Conservation (phyloP, 148 eudicot genomes). For the Agrostemma githago region DNA sequence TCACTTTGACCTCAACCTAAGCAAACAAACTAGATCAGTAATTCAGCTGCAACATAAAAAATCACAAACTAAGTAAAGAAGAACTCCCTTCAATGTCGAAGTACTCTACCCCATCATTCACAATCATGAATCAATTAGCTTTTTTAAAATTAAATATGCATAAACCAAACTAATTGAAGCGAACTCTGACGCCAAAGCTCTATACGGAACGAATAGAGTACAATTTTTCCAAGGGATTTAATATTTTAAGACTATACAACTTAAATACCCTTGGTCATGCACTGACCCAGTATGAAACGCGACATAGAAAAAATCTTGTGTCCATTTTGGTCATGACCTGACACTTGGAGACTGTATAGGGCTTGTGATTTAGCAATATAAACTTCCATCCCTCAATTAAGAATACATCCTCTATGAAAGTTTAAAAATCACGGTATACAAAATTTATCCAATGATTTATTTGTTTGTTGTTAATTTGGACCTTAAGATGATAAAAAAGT, state of each 20-base stretch:
- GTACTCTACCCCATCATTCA: background rate
- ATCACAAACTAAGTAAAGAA: background rate
- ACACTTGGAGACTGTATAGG: too few relatives aligned
- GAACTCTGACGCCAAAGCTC: background rate
- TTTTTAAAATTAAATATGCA: background rate
- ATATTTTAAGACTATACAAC: too few relatives aligned
- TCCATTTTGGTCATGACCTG: too few relatives aligned
- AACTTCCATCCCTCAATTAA: too few relatives aligned
- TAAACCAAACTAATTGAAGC: background rate
- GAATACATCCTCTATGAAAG: background rate
- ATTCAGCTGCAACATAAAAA: background rate
- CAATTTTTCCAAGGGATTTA: too few relatives aligned
- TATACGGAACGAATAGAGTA: too few relatives aligned
- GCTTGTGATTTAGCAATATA: too few relatives aligned
- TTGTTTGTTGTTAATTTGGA: background rate
- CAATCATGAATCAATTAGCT: background rate
- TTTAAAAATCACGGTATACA: background rate
- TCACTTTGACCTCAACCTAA: conserved; percentile 88
- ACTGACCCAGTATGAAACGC: too few relatives aligned
- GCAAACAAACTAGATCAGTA: conserved; percentile 17
- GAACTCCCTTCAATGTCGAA: background rate
- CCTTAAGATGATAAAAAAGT: background rate
- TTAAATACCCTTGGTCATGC: too few relatives aligned
- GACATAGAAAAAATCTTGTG: too few relatives aligned
- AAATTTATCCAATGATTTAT: background rate